A percentile compares a stretch with the other conserved stretches of the same genome.
These are phyloP conservation scores for Erysimum cheiranthoides DNA, from an alignment of 345 rosid genomes.

Conservation along the genomic window DNA sequence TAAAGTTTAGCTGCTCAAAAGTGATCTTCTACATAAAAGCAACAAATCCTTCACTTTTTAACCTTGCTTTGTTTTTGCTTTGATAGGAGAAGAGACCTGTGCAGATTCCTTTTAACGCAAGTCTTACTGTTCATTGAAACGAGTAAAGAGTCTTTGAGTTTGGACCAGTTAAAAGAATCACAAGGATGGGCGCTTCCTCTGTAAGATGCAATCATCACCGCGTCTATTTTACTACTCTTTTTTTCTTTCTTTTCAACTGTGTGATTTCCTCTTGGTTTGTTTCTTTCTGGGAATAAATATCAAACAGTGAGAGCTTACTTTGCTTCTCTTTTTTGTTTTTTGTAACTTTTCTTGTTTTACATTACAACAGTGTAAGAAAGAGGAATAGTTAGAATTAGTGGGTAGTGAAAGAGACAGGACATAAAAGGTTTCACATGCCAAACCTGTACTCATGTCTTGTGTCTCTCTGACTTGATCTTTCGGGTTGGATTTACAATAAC, in stretches of 20 bases:
- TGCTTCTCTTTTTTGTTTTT: background rate
- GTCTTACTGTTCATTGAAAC: slow-evolving; percentile 31
- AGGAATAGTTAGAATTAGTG: slow-evolving; percentile 30
- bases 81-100: slow-evolving; percentile 19
- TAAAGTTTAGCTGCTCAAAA: slow-evolving; percentile 36
- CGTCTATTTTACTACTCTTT: slow-evolving; percentile 21
- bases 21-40: slow-evolving; percentile 10
- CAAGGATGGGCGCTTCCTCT: slow-evolving; percentile 31
- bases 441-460: slow-evolving; percentile 34
- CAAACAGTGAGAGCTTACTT: slow-evolving; percentile 21
- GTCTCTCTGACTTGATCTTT: slow-evolving; percentile 27
- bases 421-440: slow-evolving; percentile 42
- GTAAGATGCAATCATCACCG: slow-evolving; percentile 25
- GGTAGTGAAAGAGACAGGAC: slow-evolving; percentile 46
- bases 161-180: slow-evolving; percentile 31
- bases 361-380: slow-evolving; percentile 34
- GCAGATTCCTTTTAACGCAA: slow-evolving; percentile 8
- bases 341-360: background rate
- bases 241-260: slow-evolving; percentile 3
- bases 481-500: slow-evolving; percentile 20
- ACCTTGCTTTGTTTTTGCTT: slow-evolving; percentile 24
- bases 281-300: slow-evolving; percentile 30
- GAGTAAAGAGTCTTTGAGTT: slow-evolving; percentile 30
- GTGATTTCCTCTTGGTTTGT: slow-evolving; percentile 7
- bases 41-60: slow-evolving; percentile 1